Conservation (phyloP, 305 asterid genomes). For the Solanum hybrid region DNA sequence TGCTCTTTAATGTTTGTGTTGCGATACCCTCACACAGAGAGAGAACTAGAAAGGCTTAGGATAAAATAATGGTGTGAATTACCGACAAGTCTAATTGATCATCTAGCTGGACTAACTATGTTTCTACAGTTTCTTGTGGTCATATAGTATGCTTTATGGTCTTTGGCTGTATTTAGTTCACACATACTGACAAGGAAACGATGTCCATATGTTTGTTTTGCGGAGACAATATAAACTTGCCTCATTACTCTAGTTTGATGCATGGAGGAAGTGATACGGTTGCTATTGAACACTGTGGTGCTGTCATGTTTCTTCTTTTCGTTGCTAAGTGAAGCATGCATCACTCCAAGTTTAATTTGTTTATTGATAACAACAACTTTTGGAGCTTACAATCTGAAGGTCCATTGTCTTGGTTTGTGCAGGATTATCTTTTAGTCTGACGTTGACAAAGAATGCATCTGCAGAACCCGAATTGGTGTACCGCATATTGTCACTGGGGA, state of each 20-base stretch:
- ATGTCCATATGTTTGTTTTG: background rate
- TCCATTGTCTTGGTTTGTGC: conserved; percentile 5
- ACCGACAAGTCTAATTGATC: background rate
- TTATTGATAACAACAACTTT: background rate
- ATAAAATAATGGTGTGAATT: background rate
- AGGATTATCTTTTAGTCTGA: conserved; percentile 80
- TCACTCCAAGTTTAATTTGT: background rate
- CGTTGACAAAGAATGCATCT: conserved; percentile 38
- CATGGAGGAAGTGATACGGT: background rate
- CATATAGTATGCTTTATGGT: background rate
- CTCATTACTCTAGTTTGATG: background rate
- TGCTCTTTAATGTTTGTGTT: background rate
- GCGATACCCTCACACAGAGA: background rate
- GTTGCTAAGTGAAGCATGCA: background rate
- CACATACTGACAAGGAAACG: background rate
- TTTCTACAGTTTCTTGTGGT: background rate
- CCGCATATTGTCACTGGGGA: conserved; percentile 58
- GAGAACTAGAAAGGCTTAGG: background rate
- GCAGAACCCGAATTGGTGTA: conserved; percentile 56
- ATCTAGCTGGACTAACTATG: background rate
- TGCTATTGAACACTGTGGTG: background rate
- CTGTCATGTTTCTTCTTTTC: background rate
- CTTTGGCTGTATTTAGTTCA: background rate
- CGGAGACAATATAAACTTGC: background rate
- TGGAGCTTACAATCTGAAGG: background rate